Conservation (phyloP, 768 basidiomycete species). For the Strobilomyces confusus region DNA sequence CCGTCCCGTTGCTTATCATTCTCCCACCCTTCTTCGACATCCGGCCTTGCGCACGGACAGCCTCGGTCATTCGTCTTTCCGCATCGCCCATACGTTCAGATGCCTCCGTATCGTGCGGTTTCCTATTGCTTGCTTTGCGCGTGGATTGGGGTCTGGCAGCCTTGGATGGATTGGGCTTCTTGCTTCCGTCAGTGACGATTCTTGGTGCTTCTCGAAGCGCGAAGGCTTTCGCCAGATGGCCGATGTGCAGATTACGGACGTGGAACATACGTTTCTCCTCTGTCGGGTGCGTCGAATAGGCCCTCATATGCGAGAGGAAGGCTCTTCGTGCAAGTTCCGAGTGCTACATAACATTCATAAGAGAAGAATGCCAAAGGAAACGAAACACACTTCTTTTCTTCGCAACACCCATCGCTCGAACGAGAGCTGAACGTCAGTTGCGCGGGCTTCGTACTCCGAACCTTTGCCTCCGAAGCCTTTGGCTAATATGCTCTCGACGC, state of each 20-base stretch:
- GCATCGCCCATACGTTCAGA: constrained; percentile 44
- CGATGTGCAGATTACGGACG: constrained; percentile 88
- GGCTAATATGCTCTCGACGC: constrained; percentile 67
- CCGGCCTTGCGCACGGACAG: constrained; percentile 80
- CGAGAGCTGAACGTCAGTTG: constrained; percentile 92
- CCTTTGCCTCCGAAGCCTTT: constrained; percentile 85
- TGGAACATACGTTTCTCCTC: constrained; percentile 97
- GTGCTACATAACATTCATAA: constrained; percentile 49
- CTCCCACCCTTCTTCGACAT: constrained; percentile 75
- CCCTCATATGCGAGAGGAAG: constrained; percentile 89
- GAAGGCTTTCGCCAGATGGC: constrained; percentile 91
- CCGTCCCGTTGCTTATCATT: constrained; percentile 61
- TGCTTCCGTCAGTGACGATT: constrained; percentile 27
- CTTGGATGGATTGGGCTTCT: constrained; percentile 10
- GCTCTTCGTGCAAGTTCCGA: constrained; percentile 74
- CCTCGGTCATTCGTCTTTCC: constrained; percentile 81
- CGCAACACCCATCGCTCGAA: constrained; percentile 92
- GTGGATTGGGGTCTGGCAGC: background rate
- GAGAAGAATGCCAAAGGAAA: background rate
- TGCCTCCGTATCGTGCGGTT: constrained; percentile 34
- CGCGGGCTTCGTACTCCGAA: constrained; percentile 78
- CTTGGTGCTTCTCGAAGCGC: constrained; percentile 82
- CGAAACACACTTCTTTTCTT: constrained; percentile 57
- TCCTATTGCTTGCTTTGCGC: constrained; percentile 19
- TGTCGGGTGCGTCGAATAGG: constrained; percentile 95